Base-by-base conservation (phyloP, 2,329 filamentous ascomycete genomes). In the Coniochaeta ligniaria region DNA sequence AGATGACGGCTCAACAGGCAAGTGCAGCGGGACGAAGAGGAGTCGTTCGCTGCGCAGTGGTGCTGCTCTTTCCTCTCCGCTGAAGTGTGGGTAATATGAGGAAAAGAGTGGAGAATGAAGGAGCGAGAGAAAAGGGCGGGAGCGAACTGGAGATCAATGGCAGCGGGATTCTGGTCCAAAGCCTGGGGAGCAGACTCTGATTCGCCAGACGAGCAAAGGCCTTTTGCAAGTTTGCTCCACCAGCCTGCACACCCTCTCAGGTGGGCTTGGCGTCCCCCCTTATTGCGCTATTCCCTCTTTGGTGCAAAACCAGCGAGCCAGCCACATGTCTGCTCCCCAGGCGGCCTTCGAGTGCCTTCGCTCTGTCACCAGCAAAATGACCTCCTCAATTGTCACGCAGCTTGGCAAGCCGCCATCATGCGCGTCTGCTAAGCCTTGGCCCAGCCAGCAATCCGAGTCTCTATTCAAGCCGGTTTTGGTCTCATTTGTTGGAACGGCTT, bases 61-160 rank as follows among this genome's bases (percentile, higher is more conserved):
- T 52, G 47, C 47, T 36, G 28, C 54, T 56, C 35, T 56, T 56
- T 35, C 54, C 47, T 52, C 47, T 52, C 47, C 47, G 47, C 47
- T 52, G 31, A 16, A 17, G 54, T 38, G 54, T 38, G 54, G 54
- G 54, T 56, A 56, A 56, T 56, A 56, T 38, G 31, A 38, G 54
- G 64, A 63, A 64, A 63, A 64, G 64, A 65, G 66, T 63, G 63
- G 63, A 65, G 63, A 63, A 63, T 60, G 7, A 61, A 61, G 62
- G 64, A 60, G 62, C 60, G 66, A 36, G 26, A 52, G 33, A 54
- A 47, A 61, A 54, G 38, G 47, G 60, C 57, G 60, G 58, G 60
- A 59, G 57, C 22, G 47, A 52, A 52, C 47, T 52, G 47, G 47
- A 52, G 47, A 52, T 52, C 47, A 52, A 52, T 52, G 47, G 9